Evolutionary conservation across 305 asterid species (phyloP), one percentile per base, ranked within the genome.

Genomic region (Fraxinus dipetala): DNA sequence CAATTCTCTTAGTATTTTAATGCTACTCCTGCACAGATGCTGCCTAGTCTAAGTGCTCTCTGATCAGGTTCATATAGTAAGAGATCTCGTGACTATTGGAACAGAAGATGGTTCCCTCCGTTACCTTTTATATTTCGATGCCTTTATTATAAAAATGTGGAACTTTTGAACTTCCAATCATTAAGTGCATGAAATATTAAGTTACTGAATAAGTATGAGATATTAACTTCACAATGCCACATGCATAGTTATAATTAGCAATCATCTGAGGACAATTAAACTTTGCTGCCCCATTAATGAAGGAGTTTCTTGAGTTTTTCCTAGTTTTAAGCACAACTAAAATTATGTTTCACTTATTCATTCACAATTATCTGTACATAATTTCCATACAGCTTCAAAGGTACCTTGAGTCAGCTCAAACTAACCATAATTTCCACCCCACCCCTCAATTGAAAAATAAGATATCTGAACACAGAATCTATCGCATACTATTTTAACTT

Each of bases 91-190:
- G 18, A 51, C 51, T 20, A 65, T 14, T 69, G 77, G 59, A 73
- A 32, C 77, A 82, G 80, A 59, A 78, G 2, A 90, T 93, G 97
- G 96, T 91, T 84, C 75, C 72, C 26, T 73, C 54, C 72, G 72
- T 30, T 5, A 2, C 78, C 1, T 20, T 1, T 30, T 45, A 26
- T 26, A 26, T 26, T 26, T 26, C 28, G 28, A 26, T 26, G 28
- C 34, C 34, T 31, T 31, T 31, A 31, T 31, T 31, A 34, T 0
- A 5, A 5, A 35, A 35, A 35, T 26, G 34, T 35, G 38, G 38
- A 35, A 35, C 38, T 35, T 35, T 35, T 35, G 38, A 35, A 35
- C 6, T 35, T 35, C 7, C 38, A 35, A 35, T 35, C 38, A 35
- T 35, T 35, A 35, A 35, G 38, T 35, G 38, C 38, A 0, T 35